phyloP scores from a whole-genome alignment of 345 rosid species.

The Carallia brachiata region DNA sequence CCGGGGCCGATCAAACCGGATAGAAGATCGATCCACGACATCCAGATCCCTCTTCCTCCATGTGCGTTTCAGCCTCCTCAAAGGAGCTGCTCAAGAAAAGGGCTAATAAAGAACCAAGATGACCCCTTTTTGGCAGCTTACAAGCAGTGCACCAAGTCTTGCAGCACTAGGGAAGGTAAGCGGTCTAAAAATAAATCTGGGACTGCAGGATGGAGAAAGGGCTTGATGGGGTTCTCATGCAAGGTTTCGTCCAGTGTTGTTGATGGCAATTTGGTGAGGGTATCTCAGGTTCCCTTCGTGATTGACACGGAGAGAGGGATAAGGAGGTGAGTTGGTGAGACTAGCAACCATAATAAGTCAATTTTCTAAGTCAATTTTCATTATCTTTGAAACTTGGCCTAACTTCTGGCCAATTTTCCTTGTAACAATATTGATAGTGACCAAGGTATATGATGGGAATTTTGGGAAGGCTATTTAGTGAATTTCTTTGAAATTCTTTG shows the following conservation, averaged over 20 bases:
- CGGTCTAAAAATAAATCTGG: neutral
- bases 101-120: slow-evolving; percentile 14
- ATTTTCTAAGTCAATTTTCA: no score
- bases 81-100: slow-evolving; percentile 34
- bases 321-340: neutral
- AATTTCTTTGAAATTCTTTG: no score
- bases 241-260: slow-evolving; percentile 40
- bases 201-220: slow-evolving; percentile 16
- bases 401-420: no score
- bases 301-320: slow-evolving; percentile 1
- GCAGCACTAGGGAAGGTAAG: slow-evolving; percentile 17
- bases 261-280: slow-evolving; percentile 36
- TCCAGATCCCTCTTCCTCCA: slow-evolving; percentile 42
- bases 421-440: no score
- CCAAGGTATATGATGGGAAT: no score
- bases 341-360: neutral
- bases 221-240: slow-evolving; percentile 32
- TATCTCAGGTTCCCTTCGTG: slow-evolving; percentile 32
- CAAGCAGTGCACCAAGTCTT: slow-evolving; percentile 45
- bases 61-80: slow-evolving; percentile 34
- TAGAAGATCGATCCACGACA: slow-evolving; percentile 14
- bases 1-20: slow-evolving; percentile 26
- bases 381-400: no score
- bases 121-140: slow-evolving; percentile 56
- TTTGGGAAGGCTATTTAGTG: no score